Evolutionary conservation across 805 yeast genomes (phyloP).

Genomic region (Barnettozyma sp.): DNA sequence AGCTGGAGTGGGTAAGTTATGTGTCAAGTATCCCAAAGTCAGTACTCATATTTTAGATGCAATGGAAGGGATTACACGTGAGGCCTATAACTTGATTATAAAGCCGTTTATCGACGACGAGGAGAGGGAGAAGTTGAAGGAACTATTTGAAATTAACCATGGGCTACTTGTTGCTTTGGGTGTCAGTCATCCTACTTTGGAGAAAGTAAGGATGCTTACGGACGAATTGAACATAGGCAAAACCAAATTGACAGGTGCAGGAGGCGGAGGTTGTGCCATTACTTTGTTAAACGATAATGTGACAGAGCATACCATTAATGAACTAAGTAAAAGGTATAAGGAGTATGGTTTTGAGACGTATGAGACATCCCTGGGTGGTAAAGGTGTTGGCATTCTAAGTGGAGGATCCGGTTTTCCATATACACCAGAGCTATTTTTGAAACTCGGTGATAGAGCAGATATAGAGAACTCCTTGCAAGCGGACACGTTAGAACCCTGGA

Average conservation of each 20-base stretch:
- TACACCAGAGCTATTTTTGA: slow-evolving; percentile 31
- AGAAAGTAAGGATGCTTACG: slow-evolving; percentile 58
- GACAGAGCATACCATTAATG: slow-evolving; percentile 27
- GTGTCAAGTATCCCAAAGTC: slow-evolving; percentile 46
- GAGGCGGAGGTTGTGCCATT: slow-evolving; percentile 98
- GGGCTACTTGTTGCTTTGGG: slow-evolving; percentile 81
- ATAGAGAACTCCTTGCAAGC: slow-evolving; percentile 45
- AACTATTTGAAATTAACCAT: slow-evolving; percentile 75
- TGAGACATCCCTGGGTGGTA: slow-evolving; percentile 80
- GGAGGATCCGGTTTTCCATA: slow-evolving; percentile 17
- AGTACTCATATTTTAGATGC: slow-evolving; percentile 58
- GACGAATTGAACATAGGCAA: slow-evolving; percentile 65
- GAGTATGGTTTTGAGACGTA: slow-evolving; percentile 62
- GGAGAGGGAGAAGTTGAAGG: slow-evolving; percentile 39
- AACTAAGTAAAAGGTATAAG: slow-evolving; percentile 32
- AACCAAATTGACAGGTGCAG: slow-evolving; percentile 96
- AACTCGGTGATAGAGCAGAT: slow-evolving; percentile 35
- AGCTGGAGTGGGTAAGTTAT: slow-evolving; percentile 57
- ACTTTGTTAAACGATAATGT: slow-evolving; percentile 53
- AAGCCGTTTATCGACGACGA: slow-evolving; percentile 41
- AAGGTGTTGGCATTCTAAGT: slow-evolving; percentile 62
- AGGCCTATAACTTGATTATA: slow-evolving; percentile 62
- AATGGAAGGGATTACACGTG: slow-evolving; percentile 65
- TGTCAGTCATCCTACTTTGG: slow-evolving; percentile 90
- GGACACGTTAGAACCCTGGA: slow-evolving; percentile 41